A percentile compares a stretch with the other conserved stretches of the same genome.
These are phyloP conservation scores for Moesziomyces antarcticus DNA, from an alignment of 1,284 basidiomycete species.

Conservation along the genomic window DNA sequence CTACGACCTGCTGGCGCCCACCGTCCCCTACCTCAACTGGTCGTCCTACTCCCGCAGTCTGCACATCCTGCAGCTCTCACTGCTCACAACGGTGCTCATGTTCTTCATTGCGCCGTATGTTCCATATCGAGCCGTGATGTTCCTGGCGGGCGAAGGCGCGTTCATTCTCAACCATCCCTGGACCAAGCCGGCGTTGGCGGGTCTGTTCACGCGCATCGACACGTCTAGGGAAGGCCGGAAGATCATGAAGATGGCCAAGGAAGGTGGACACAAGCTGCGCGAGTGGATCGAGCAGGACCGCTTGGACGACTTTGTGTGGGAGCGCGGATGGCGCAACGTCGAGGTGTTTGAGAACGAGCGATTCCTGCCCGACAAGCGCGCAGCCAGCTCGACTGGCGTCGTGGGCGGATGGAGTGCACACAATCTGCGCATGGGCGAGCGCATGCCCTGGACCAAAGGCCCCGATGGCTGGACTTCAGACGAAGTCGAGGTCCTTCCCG, in stretches of 20 bases:
- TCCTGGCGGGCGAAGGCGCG: conserved; percentile 63
- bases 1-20: conserved; percentile 61
- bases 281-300: conserved; percentile 63
- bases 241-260: conserved; percentile 36
- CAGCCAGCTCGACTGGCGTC: conserved; percentile 27
- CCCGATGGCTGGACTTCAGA: conserved; percentile 59
- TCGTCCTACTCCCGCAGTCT: conserved; percentile 63
- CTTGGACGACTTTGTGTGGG: conserved; percentile 62
- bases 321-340: conserved; percentile 62
- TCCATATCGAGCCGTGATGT: conserved; percentile 57
- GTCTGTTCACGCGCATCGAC: conserved; percentile 37
- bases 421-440: conserved; percentile 49
- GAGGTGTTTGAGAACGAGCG: conserved; percentile 66
- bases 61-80: conserved; percentile 58
- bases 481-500: conserved; percentile 50
- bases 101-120: conserved; percentile 62
- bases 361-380: conserved; percentile 20
- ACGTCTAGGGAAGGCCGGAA: conserved; percentile 39
- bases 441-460: conserved; percentile 61
- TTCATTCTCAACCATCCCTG: conserved; percentile 65
- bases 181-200: conserved; percentile 60
- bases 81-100: conserved; percentile 57
- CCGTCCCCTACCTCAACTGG: conserved; percentile 67
- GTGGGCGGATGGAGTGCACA: conserved; percentile 51
- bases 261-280: conserved; percentile 43